Evolutionary conservation across 805 yeast species (phyloP).

Genomic region (Barnettozyma vustinii): DNA sequence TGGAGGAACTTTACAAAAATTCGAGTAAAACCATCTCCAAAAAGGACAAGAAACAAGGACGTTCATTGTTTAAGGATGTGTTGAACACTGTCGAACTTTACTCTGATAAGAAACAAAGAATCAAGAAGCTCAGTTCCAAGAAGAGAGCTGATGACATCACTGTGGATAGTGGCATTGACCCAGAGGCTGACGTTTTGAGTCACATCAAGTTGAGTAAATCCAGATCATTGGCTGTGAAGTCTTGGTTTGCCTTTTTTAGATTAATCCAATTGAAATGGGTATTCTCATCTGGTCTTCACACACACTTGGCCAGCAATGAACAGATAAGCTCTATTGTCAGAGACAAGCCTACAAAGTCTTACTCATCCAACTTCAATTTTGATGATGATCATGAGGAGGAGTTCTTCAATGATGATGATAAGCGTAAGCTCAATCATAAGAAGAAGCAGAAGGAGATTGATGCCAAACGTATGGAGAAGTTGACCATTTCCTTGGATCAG

Average conservation of each 20-base stretch:
- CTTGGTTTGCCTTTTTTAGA: constrained; percentile 27
- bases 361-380: constrained; percentile 9
- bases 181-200: constrained; percentile 15
- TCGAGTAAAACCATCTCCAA: constrained; percentile 56
- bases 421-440: constrained; percentile 12
- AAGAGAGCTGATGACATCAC: constrained; percentile 7
- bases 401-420: constrained; percentile 8
- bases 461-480: constrained; percentile 18
- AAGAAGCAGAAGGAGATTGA: constrained; percentile 21
- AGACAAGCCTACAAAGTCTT: constrained; percentile 14
- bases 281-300: constrained; percentile 21
- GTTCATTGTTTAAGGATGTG: constrained; percentile 57
- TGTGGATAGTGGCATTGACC: background rate
- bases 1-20: constrained; percentile 41
- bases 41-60: constrained; percentile 54
- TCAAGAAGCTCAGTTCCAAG: constrained; percentile 24
- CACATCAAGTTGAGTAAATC: constrained; percentile 25
- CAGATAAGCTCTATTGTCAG: constrained; percentile 17
- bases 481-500: constrained; percentile 17
- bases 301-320: constrained; percentile 22
- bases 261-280: constrained; percentile 24
- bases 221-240: constrained; percentile 23
- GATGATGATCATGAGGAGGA: constrained; percentile 13
- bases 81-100: constrained; percentile 40
- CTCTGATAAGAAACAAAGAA: constrained; percentile 29